phyloP scores from a whole-genome alignment of 139 green algal genomes.

The Deuterostichococcus epilithicus region DNA sequence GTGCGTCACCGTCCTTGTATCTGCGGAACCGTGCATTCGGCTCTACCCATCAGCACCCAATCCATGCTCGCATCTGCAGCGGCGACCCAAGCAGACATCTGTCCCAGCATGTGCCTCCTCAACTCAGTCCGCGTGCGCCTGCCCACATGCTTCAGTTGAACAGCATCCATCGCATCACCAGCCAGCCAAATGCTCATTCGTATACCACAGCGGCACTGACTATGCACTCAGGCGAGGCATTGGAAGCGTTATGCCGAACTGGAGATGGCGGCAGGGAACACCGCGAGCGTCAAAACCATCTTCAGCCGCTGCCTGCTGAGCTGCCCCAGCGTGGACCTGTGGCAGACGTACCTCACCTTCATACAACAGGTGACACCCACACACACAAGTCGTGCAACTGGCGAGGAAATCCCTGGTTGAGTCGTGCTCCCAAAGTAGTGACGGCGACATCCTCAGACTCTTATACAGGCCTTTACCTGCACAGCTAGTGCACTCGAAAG shows the following conservation, averaged over 20 bases:
- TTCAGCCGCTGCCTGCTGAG: constrained; percentile 80
- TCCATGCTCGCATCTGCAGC: constrained; percentile 5
- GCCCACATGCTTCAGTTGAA: not conserved
- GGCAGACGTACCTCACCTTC: constrained; percentile 76
- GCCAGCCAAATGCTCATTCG: not conserved
- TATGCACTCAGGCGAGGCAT: constrained; percentile 36
- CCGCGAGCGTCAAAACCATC: constrained; percentile 52
- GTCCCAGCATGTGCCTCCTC: not conserved
- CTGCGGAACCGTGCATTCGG: not conserved
- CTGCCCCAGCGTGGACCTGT: constrained; percentile 72
- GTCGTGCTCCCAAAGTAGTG: too few relatives aligned
- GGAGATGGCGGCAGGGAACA: constrained; percentile 37
- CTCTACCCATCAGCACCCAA: constrained; percentile 7
- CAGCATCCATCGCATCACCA: not conserved
- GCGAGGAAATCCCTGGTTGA: too few relatives aligned
- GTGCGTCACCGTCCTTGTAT: not conserved
- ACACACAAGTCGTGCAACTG: not conserved
- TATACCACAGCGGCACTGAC: not conserved
- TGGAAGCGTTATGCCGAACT: constrained; percentile 66
- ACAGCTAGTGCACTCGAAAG: too few relatives aligned
- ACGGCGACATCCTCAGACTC: too few relatives aligned
- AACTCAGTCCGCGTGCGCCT: not conserved
- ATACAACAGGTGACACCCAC: constrained; percentile 53
- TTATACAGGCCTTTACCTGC: too few relatives aligned
- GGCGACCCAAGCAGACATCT: constrained; percentile 11